Base-by-base conservation (phyloP, 257 asterid genomes). In the Forsythia suspensa region DNA sequence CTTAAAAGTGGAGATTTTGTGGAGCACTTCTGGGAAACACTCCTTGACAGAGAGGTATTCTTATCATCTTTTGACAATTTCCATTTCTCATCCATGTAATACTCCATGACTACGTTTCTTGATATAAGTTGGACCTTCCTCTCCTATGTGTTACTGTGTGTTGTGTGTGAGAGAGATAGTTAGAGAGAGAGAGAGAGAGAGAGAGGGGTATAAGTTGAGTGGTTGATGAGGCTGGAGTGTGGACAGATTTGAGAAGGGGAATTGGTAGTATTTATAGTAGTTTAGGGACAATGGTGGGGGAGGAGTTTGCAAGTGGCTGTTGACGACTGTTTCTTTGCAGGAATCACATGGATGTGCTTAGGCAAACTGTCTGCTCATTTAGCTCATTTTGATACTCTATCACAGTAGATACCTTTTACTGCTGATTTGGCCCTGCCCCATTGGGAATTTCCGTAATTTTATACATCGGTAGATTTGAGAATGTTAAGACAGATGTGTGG, bases 21-120 rank as follows among this genome's bases (percentile, higher is more conserved):
- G 21, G 94, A 80, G 40, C 85, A 36, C 55, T 86, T 87, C 66
- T 86, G 92, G 0, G 95, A 90, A 48, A 65, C 81, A 11, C 94
- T 91, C n/a, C 91, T 87, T 3, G 87, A 70, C 10, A 91, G 86
- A 68, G 86, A 77, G 74, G 71, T 68, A 46, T 75, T 80, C 75
- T 83, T 87, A 57, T 88, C 94, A 34, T 92, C 92, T 76, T 80
- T 89, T 10, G 94, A 80, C 12, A 90, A 36, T 77, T 88, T 91
- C 89, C 90, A 86, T 59, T 86, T 89, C 86, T 88, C 96, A 82
- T 91, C 97, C 94, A 91, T 88, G 84, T 91, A 88, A 81, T 87
- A 88, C 81, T 88, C 96, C 97, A 90, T 93, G 41, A 24, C 8
- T 20, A 3, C 21, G 38, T 24, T 9, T 63, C 18, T 63, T 63